Evolutionary conservation across 768 basidiomycete genomes (phyloP), one percentile per base, ranked within the genome.

Genomic region (Amyloporia xantha): DNA sequence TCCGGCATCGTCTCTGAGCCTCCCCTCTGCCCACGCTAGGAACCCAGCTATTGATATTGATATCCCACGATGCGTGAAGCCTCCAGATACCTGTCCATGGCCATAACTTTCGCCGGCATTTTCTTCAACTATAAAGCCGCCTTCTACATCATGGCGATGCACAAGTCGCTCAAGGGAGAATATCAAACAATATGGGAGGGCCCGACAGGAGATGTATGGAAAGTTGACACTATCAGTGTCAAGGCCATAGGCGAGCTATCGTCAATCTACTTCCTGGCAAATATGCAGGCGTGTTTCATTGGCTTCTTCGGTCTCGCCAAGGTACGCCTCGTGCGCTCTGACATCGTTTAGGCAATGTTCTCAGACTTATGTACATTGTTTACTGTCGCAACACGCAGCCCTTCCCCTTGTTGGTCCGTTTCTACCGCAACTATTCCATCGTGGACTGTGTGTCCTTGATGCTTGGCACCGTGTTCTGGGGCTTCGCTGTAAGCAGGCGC

Each of bases 351-450:
- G 35, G 37, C 36, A 12, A 33, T 33, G 21, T n/a, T n/a, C 20
- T 50, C n/a, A 28, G 19, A n/a, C 44, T 11, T 38, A 19, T 35
- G 5, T 41, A 33, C 42, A 27, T 25, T 35, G 19, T 10, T 26
- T 2, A 24, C 13, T 28, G 33, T 38, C 3, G 26, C 12, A 37
- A 2, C 20, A 26, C 38, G n/a, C 55, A 90, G 87, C 76, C 71
- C 59, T 77, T 77, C 52, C 71, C 81, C 3, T 68, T 78, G 1
- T 78, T 81, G 53, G 78, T 91, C 44, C 84, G 84, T 47, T 81
- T 91, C 56, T 91, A 88, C 68, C 81, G 87, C 53, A 86, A 87
- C 69, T 89, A 83, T 55, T 79, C 86, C 48, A 80, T 87, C 54
- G 87, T 82, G 44, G 86, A 90, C 66, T 81, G 89, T 59, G 74